These are phyloP conservation scores for Globisporangium irregulare DNA, from an alignment of 352 stramenopile genomes.

Conservation along the genomic window DNA sequence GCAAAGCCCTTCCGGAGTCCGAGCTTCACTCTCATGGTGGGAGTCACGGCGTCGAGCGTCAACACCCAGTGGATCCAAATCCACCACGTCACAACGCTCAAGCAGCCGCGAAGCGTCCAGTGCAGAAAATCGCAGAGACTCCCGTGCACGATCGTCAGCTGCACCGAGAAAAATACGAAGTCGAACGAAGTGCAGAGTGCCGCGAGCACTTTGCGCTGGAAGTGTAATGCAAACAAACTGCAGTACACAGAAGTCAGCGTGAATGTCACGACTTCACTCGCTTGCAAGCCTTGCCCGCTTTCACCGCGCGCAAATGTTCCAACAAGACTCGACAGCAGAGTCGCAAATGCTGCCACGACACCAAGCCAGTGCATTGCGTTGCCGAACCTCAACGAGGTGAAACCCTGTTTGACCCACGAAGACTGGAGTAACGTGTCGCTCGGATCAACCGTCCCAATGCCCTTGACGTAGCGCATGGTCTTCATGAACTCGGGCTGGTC, in stretches of 20 bases:
- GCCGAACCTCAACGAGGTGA: not conserved
- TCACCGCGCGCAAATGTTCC: not conserved
- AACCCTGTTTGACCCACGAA: not conserved
- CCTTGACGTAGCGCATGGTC: conserved; percentile 10
- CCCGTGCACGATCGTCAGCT: conserved; percentile 18
- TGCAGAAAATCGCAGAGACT: conserved; percentile 28
- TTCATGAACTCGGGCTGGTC: conserved; percentile 5
- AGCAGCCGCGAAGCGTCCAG: conserved; percentile 13
- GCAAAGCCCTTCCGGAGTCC: conserved; percentile 6
- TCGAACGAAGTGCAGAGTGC: conserved; percentile 27
- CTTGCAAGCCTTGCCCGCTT: not conserved
- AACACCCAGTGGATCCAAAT: conserved; percentile 29
- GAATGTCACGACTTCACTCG: not conserved
- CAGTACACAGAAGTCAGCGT: conserved; percentile 4
- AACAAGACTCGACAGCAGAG: not conserved
- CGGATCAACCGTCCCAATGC: conserved; percentile 4
- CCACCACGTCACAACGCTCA: conserved; percentile 13
- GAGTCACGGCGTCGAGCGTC: conserved; percentile 25
- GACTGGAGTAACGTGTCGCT: conserved; percentile 9
- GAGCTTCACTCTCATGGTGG: conserved; percentile 18
- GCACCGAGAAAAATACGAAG: conserved; percentile 31
- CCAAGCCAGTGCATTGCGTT: not conserved
- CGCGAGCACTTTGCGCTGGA: conserved; percentile 16
- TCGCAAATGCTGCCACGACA: not conserved
- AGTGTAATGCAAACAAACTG: conserved; percentile 5